These are phyloP conservation scores for Pugionium cornutum DNA, from an alignment of 345 rosid genomes.

Conservation along the genomic window DNA sequence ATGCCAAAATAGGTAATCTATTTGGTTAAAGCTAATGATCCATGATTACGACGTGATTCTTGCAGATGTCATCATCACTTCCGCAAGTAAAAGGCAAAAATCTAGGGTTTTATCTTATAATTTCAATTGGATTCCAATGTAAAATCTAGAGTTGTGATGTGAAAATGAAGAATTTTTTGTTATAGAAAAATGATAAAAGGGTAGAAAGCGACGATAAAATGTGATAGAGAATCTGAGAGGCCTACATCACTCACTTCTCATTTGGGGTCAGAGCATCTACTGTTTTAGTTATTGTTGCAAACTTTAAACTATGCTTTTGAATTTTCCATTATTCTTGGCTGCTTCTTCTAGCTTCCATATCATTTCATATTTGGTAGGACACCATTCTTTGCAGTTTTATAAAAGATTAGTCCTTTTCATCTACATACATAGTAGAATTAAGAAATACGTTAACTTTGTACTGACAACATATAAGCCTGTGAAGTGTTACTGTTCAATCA, in stretches of 20 bases:
- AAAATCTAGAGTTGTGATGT: neutral
- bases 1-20: slow-evolving; percentile 9
- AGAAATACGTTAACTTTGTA: slow-evolving; percentile 24
- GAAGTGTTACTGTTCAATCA: slow-evolving; percentile 6
- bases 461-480: slow-evolving; percentile 9
- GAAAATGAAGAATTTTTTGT: neutral
- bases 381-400: slow-evolving; percentile 20
- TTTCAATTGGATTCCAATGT: slow-evolving; percentile 4
- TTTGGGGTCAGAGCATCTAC: slow-evolving; percentile 33
- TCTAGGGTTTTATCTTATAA: neutral
- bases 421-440: slow-evolving; percentile 7
- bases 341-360: slow-evolving; percentile 32
- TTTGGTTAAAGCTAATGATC: slow-evolving; percentile 31
- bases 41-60: slow-evolving; percentile 9
- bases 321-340: slow-evolving; percentile 34
- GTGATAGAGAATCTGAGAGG: slow-evolving; percentile 32
- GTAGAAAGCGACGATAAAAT: slow-evolving; percentile 23
- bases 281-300: slow-evolving; percentile 29
- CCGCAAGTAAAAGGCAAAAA: slow-evolving; percentile 6
- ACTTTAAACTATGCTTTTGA: slow-evolving; percentile 34
- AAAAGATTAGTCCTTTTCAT: slow-evolving; percentile 35
- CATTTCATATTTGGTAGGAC: slow-evolving; percentile 31
- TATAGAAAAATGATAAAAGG: neutral
- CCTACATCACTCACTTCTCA: slow-evolving; percentile 30
- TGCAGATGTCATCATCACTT: neutral